phyloP scores from a whole-genome alignment of 805 yeast genomes.

The Monosporozyma aquatica region DNA sequence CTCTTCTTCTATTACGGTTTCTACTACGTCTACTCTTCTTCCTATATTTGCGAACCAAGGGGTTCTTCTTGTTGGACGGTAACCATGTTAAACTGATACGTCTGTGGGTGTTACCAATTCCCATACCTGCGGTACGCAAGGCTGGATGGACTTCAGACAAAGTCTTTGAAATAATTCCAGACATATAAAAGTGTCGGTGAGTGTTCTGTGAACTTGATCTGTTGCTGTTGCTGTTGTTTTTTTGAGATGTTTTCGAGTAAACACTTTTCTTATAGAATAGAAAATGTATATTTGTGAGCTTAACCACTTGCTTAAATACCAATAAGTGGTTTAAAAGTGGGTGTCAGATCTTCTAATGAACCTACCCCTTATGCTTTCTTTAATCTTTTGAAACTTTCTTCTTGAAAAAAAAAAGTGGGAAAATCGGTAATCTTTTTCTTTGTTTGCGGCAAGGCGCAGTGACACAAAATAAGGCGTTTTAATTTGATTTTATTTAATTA shows the following conservation, averaged over 20 bases:
- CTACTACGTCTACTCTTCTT: constrained; percentile 13
- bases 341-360: background rate
- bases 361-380: background rate
- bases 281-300: too few species aligned
- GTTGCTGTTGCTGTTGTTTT: background rate
- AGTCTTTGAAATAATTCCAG: constrained; percentile 22
- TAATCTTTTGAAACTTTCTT: too few species aligned
- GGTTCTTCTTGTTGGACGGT: constrained; percentile 36
- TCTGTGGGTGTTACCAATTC: constrained; percentile 35
- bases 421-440: background rate
- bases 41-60: constrained; percentile 30
- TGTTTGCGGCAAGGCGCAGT: too few species aligned
- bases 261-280: too few species aligned
- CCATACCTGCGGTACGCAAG: constrained; percentile 35
- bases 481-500: too few species aligned
- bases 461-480: background rate
- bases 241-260: too few species aligned
- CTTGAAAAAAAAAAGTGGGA: too few species aligned
- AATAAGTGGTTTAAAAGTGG: background rate
- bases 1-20: constrained; percentile 2
- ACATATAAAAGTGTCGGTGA: too few species aligned
- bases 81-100: constrained; percentile 33
- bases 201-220: too few species aligned
- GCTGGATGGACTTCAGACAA: constrained; percentile 33
- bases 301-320: too few species aligned